Base-by-base conservation (phyloP, 352 stramenopile genomes). In the Phytophthora pseudosyringae region DNA sequence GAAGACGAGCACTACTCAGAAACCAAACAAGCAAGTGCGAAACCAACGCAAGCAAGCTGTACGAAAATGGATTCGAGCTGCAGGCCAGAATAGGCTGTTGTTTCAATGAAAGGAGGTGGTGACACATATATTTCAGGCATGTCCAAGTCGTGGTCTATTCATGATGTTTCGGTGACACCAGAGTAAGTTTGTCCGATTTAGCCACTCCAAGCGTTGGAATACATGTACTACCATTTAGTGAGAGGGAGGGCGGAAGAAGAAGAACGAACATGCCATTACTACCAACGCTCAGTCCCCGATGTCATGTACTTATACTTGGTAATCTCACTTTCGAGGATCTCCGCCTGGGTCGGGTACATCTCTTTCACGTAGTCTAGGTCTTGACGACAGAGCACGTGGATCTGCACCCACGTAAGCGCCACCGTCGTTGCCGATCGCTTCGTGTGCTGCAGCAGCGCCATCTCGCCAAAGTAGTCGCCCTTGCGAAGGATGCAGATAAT, bases 401-500 rank as follows among this genome's bases (percentile, higher is more conserved):
- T 90, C 48, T 89, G 80, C 15, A 90, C 81, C 81, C 81, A 90
- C 9, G 79, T 80, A n/a, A 90, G 73, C 9, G 83, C 83, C 11
- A 89, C 73, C 4, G 82, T 75, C 8, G 81, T 90, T 0, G 80
- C 86, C 0, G 83, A 89, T 15, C 83, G 71, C 50, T 84, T 88
- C 11, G 79, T 71, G 28, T 76, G 59, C 28, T 92, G 82, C 35
- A 92, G 56, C 32, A 92, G 50, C 3, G 79, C 81, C 81, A 90
- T 92, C 44, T 93, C 84, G 5, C 81, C 83, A 67, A 92, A 89
- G 64, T 90, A 91, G 43, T 91, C 80, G 9, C 81, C 84, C 28
- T 88, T 86, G 7, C 67, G 69, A 47, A 93, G 71, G 31, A 91
- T 88, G 25, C 81, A 76, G 4, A 91, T 77, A 47, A 93, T 84